phyloP scores from a whole-genome alignment of 1,284 basidiomycete species.

The Leccinum pachyderme region DNA sequence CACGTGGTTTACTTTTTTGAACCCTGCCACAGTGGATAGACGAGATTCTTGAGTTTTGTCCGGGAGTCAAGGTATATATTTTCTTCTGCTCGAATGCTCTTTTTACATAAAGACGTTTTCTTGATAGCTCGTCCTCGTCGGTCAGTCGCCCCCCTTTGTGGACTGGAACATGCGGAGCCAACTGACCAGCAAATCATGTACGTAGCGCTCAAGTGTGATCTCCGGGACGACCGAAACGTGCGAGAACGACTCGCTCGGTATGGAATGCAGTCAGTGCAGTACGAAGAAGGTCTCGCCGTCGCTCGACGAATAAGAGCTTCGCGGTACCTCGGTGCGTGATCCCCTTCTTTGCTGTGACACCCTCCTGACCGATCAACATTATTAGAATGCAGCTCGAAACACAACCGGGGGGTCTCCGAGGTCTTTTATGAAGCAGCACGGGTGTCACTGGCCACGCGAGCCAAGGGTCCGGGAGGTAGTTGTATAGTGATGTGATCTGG shows the following conservation, averaged over 20 bases:
- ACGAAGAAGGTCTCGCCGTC: constrained; percentile 86
- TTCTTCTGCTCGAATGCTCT: not conserved
- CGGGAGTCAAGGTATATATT: constrained; percentile 78
- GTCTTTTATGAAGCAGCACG: constrained; percentile 89
- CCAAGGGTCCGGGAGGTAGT: constrained; percentile 59
- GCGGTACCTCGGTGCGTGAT: constrained; percentile 77
- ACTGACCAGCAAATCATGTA: constrained; percentile 9
- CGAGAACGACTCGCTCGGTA: constrained; percentile 68
- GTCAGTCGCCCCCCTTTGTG: constrained; percentile 44
- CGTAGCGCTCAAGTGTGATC: constrained; percentile 90
- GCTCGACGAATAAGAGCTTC: constrained; percentile 90
- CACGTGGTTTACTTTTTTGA: not conserved
- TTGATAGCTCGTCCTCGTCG: constrained; percentile 78
- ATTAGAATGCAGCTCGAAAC: constrained; percentile 93
- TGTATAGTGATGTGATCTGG: constrained; percentile 54
- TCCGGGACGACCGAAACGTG: constrained; percentile 74
- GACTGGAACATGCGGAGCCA: not conserved
- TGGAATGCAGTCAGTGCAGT: constrained; percentile 73
- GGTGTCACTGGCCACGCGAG: constrained; percentile 72
- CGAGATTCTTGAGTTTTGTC: constrained; percentile 86
- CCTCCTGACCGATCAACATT: constrained; percentile 1
- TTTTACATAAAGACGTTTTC: constrained; percentile 1
- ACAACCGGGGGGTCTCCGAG: constrained; percentile 90
- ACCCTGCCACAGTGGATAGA: constrained; percentile 70
- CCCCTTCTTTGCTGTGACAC: not conserved